A percentile compares a stretch with the other conserved stretches of the same genome.
Conservation (phyloP, 345 rosid species). For the Geranium rotundifolium region DNA sequence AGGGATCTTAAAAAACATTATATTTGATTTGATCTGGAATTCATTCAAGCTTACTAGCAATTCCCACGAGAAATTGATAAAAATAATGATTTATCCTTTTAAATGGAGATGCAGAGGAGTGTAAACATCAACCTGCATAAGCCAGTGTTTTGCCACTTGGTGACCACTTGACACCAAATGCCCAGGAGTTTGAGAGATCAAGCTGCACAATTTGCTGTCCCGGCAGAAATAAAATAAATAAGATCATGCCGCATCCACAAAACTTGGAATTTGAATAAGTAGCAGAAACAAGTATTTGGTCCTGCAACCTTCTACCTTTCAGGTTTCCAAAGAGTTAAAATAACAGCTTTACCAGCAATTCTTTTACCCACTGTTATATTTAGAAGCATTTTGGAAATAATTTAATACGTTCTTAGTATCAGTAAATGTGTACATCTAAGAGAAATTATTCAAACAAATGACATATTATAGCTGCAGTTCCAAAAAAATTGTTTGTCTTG, state of each 20-base stretch:
- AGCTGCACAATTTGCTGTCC: slow-evolving; percentile 95
- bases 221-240: slow-evolving; percentile 11
- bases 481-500: no score
- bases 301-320: no score
- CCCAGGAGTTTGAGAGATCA: slow-evolving; percentile 97
- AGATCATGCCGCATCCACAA: slow-evolving; percentile 1
- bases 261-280: background rate
- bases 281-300: background rate
- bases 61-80: no score
- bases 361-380: no score
- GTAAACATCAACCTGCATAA: slow-evolving; percentile 74
- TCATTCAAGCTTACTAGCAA: background rate
- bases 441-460: no score
- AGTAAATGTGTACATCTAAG: no score
- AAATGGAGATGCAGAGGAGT: slow-evolving; percentile 5
- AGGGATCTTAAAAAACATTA: no score
- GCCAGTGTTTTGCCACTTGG: slow-evolving; percentile 96
- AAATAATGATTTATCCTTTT: background rate
- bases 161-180: slow-evolving; percentile 99
- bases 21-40: background rate
- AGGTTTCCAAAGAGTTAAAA: no score
- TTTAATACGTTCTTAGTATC: no score
- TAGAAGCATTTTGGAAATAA: no score
- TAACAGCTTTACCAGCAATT: no score
- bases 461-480: no score